Conservation (phyloP, 2,329 filamentous ascomycete genomes). For the Pyrenochaeta sp. region DNA sequence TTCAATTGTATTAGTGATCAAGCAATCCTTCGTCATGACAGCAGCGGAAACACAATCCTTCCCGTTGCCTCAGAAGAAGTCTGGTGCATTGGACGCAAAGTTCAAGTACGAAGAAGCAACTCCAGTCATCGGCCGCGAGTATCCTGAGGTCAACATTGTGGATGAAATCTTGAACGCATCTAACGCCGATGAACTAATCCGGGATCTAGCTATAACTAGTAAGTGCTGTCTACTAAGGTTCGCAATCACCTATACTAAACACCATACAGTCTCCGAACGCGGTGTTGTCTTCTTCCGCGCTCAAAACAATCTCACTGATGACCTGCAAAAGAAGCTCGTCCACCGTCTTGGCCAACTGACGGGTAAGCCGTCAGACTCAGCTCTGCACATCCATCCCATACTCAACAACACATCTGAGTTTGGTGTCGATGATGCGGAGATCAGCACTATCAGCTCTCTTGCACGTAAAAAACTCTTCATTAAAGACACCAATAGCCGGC, state of each 20-base stretch:
- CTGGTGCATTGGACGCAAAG: slow-evolving; percentile 16
- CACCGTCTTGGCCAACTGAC: slow-evolving; percentile 62
- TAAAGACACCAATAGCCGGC: slow-evolving; percentile 8
- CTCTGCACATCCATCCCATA: slow-evolving; percentile 69
- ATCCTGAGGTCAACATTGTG: slow-evolving; percentile 62
- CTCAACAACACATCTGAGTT: slow-evolving; percentile 36
- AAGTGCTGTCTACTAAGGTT: neutral
- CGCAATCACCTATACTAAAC: neutral
- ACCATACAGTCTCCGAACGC: slow-evolving; percentile 51
- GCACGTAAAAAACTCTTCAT: slow-evolving; percentile 40
- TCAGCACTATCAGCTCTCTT: slow-evolving; percentile 46
- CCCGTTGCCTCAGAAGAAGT: slow-evolving; percentile 16
- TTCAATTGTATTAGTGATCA: no score
- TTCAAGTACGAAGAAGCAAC: slow-evolving; percentile 59
- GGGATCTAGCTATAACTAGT: slow-evolving; percentile 65
- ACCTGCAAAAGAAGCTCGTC: slow-evolving; percentile 62
- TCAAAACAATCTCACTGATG: slow-evolving; percentile 59
- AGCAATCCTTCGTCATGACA: neutral
- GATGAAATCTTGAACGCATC: slow-evolving; percentile 69
- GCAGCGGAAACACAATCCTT: neutral
- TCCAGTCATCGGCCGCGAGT: slow-evolving; percentile 70
- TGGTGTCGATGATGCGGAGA: slow-evolving; percentile 42
- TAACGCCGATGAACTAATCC: slow-evolving; percentile 69
- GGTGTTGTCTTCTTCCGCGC: slow-evolving; percentile 65
- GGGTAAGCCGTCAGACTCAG: slow-evolving; percentile 57